Conservation (phyloP, 257 asterid species). For the Solanum medicagineum region DNA sequence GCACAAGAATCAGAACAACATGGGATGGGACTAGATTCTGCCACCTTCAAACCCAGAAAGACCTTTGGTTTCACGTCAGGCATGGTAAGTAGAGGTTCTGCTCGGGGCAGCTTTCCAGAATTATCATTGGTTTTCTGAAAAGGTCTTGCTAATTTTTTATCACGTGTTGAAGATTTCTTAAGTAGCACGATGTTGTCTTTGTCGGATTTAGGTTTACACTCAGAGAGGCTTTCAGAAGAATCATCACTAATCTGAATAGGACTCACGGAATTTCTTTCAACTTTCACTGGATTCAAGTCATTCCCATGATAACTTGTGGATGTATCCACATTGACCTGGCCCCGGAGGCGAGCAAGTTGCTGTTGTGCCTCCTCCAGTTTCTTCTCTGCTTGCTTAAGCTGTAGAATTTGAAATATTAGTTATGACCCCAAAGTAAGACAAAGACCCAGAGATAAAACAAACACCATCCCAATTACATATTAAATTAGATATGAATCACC, state of each 20-base stretch:
- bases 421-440: not conserved
- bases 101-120: conserved; percentile 16
- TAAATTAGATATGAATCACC: not conserved
- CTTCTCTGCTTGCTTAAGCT: conserved; percentile 48
- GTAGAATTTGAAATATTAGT: conserved; percentile 1
- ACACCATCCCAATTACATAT: not conserved
- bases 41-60: conserved; percentile 12
- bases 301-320: conserved; percentile 13
- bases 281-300: conserved; percentile 10
- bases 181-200: conserved; percentile 3
- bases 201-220: not conserved
- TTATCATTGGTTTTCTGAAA: conserved; percentile 12
- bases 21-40: conserved; percentile 20
- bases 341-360: conserved; percentile 38
- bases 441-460: not conserved
- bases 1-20: conserved; percentile 17
- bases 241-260: not conserved
- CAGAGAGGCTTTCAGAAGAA: not conserved
- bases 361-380: conserved; percentile 42
- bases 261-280: conserved; percentile 13
- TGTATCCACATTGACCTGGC: conserved; percentile 12
- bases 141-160: not conserved
- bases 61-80: conserved; percentile 22
- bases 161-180: conserved; percentile 7
- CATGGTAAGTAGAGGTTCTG: conserved; percentile 34